Evolutionary conservation across 1,284 basidiomycete species (phyloP).

Genomic region (Boletus semigastroideus): DNA sequence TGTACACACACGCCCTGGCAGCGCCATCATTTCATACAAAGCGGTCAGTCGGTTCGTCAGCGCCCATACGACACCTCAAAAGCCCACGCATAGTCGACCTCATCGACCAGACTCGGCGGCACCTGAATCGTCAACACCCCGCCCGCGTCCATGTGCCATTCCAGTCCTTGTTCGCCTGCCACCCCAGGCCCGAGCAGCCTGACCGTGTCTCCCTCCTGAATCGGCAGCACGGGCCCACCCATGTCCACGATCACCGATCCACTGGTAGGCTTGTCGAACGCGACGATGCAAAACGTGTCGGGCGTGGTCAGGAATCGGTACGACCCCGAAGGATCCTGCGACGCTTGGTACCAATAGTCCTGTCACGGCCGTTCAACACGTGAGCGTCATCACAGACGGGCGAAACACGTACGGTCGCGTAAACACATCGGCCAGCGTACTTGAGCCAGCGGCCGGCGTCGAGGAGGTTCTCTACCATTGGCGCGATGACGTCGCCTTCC

Average conservation of each 20-base stretch:
- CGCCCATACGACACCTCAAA: constrained; percentile 39
- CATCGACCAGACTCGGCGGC: constrained; percentile 28
- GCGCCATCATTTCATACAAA: too few species aligned
- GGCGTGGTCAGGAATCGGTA: constrained; percentile 52
- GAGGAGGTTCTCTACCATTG: constrained; percentile 47
- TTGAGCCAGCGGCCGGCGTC: constrained; percentile 52
- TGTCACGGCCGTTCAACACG: constrained; percentile 14
- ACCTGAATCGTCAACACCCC: constrained; percentile 37
- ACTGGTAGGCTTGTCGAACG: constrained; percentile 38
- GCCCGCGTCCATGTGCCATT: constrained; percentile 4
- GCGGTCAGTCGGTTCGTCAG: neutral
- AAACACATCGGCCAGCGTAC: constrained; percentile 50
- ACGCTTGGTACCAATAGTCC: constrained; percentile 44
- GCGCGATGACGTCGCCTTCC: constrained; percentile 49
- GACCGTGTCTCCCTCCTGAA: constrained; percentile 45
- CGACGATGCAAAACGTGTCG: constrained; percentile 51
- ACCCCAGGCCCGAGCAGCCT: constrained; percentile 38
- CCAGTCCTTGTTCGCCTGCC: too few species aligned
- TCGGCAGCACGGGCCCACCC: constrained; percentile 39
- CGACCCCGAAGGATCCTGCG: constrained; percentile 38
- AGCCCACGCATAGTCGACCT: constrained; percentile 44
- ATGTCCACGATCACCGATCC: constrained; percentile 40
- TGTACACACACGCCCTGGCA: too few species aligned
- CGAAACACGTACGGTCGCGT: constrained; percentile 44
- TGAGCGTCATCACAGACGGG: neutral